A percentile compares a stretch with the other conserved stretches of the same genome.
Conservation (phyloP, 1,284 basidiomycete species). For the Sparassis latifolia region DNA sequence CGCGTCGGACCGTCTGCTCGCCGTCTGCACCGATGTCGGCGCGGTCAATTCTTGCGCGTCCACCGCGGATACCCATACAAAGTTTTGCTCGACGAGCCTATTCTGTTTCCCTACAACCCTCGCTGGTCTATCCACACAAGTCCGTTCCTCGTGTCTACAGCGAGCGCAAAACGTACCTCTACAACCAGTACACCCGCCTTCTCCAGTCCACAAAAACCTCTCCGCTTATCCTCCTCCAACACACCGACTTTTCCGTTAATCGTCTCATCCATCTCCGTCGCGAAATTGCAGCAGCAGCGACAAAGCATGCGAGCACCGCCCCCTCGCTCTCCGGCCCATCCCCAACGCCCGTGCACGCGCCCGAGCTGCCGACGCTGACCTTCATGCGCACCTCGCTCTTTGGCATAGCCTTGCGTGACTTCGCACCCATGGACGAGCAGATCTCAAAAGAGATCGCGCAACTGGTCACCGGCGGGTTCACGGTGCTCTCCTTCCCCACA, state of each 20-base stretch:
- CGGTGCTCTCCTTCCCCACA: constrained; percentile 58
- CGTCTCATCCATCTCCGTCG: constrained; percentile 58
- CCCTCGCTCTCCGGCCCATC: constrained; percentile 37
- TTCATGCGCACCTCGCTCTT: constrained; percentile 67
- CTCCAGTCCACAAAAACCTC: constrained; percentile 45
- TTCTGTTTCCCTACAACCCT: constrained; percentile 53
- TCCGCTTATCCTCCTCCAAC: constrained; percentile 66
- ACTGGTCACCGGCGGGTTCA: constrained; percentile 52
- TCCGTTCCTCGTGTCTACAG: constrained; percentile 54
- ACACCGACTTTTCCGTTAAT: constrained; percentile 61
- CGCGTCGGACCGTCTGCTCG: too few relatives aligned
- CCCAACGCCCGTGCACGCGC: constrained; percentile 26
- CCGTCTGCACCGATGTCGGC: too few relatives aligned
- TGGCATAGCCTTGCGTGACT: constrained; percentile 62
- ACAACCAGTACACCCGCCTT: constrained; percentile 65
- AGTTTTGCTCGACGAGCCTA: constrained; percentile 8
- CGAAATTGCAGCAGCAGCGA: constrained; percentile 52
- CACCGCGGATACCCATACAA: too few relatives aligned
- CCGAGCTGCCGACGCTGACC: constrained; percentile 42
- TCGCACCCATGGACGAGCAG: constrained; percentile 41
- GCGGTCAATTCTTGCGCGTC: too few relatives aligned
- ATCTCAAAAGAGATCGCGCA: constrained; percentile 46
- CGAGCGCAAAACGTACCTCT: constrained; percentile 70
- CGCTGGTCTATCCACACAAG: constrained; percentile 46
- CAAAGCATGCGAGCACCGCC: constrained; percentile 34